phyloP scores from a whole-genome alignment of 495 filamentous ascomycete genomes.

The Letharia lupina region DNA sequence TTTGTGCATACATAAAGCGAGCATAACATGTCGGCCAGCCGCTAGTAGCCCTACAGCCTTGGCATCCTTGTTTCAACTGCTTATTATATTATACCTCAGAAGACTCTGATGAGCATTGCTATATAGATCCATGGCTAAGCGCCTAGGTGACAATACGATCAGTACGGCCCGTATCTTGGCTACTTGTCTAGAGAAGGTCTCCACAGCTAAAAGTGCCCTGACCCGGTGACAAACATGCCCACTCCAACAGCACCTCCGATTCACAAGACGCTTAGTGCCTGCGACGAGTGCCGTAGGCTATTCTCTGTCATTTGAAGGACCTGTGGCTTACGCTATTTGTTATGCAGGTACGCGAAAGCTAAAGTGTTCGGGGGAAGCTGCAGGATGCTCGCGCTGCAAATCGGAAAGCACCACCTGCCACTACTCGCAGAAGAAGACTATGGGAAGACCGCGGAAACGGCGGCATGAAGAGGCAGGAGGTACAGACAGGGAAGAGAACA shows the following conservation, averaged over 20 bases:
- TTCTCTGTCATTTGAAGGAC: not conserved
- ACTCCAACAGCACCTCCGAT: not conserved
- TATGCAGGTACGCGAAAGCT: slow-evolving; percentile 49
- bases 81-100: too few species aligned
- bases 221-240: not conserved
- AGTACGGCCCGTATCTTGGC: too few species aligned
- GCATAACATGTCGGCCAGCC: too few species aligned
- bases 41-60: too few species aligned
- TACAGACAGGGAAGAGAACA: not conserved
- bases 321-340: slow-evolving; percentile 7
- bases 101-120: too few species aligned
- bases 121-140: too few species aligned
- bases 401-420: slow-evolving; percentile 46
- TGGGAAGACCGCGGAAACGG: slow-evolving; percentile 54
- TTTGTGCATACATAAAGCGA: too few species aligned
- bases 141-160: too few species aligned
- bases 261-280: slow-evolving; percentile 44
- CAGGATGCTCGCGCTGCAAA: slow-evolving; percentile 49
- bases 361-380: slow-evolving; percentile 49
- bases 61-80: too few species aligned
- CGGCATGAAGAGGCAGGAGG: slow-evolving; percentile 27
- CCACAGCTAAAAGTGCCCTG: not conserved
- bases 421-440: slow-evolving; percentile 53
- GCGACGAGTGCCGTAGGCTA: slow-evolving; percentile 56
- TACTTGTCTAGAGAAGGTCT: too few species aligned